Base-by-base conservation (phyloP, 495 filamentous ascomycete genomes). In the Aspergillus ostianus region DNA sequence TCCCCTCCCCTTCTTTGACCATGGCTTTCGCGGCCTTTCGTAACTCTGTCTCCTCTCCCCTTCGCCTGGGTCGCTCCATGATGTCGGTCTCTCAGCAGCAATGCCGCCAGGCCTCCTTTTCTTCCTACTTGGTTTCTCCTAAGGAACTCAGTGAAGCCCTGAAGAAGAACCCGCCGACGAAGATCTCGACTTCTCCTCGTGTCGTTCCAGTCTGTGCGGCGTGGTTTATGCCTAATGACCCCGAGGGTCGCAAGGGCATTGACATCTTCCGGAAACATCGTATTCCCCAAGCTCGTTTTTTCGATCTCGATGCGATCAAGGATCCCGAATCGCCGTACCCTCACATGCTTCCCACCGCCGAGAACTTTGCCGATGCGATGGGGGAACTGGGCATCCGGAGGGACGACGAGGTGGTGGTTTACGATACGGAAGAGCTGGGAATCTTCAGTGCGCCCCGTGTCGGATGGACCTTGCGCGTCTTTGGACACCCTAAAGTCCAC, bases 201-300 rank as follows among this genome's bases (percentile, higher is more conserved):
- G 86, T 92, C 29, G 84, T 98, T 54, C 91, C 95, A 2, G 75
- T 98, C 53, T 97, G 90, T 70, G 94, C 92, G 44, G 84, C 91
- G 32, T 98, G 94, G 94, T 98, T 97, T 67, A 83, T 98, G 64
- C 94, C 95, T 45, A 97, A 96, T 77, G 92, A 94, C 60, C 81
- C 83, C 15, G 70, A 85, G 59, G 80, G 85, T 21, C 89, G 92
- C 59, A 92, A 81, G 57, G 95, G 95, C 51, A 78, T 82, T 62
- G 77, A 90, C 46, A 85, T 87, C 58, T 98, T 92, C 80, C 81
- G 82, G 58, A 78, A 88, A 64, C 82, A 82, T 63, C 89, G 90
- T 48, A 92, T 98, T 60, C 92, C 93, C 0, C 83, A 84, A 60
- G 86, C 94, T 2, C 87, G 92, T n/a, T 98, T 98, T 84, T 98